Evolutionary conservation across 208 protist genomes (phyloP).

Genomic region (Endotrypanum monterogeii): DNA sequence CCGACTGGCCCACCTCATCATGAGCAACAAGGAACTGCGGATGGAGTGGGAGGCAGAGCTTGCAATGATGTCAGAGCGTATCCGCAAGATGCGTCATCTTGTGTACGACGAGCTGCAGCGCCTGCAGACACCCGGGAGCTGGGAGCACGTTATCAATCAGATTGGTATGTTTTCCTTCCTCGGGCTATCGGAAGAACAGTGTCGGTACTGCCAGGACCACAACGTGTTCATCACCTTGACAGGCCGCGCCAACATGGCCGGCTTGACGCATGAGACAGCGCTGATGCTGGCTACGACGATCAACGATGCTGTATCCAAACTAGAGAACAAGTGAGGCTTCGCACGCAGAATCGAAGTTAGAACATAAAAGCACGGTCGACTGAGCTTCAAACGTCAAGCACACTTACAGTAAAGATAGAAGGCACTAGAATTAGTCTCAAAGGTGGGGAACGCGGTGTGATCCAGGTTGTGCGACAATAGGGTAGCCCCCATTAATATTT

Average conservation of each 20-base stretch:
- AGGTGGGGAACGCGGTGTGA: neutral
- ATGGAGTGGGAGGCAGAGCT: constrained; percentile 93
- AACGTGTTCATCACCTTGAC: constrained; percentile 77
- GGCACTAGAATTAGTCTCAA: neutral
- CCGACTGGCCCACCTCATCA: constrained; percentile 91
- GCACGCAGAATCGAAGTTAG: too few species aligned
- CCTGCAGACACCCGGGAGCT: constrained; percentile 84
- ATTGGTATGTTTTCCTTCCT: constrained; percentile 99
- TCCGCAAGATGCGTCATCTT: constrained; percentile 77
- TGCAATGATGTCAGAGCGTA: constrained; percentile 81
- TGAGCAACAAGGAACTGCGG: constrained; percentile 82
- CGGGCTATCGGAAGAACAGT: constrained; percentile 91
- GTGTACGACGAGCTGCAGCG: constrained; percentile 78
- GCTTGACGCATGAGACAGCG: constrained; percentile 62
- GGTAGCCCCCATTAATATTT: too few species aligned
- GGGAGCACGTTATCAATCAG: constrained; percentile 96
- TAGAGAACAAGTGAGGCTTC: constrained; percentile 22
- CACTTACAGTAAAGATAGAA: neutral
- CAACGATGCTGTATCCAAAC: constrained; percentile 62
- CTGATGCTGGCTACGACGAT: constrained; percentile 64
- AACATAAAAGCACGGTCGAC: too few species aligned
- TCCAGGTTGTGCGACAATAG: too few species aligned
- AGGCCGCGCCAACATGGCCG: constrained; percentile 85
- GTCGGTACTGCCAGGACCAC: constrained; percentile 63
- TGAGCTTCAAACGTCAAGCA: neutral